Conservation (phyloP, 2,329 filamentous ascomycete species). For the Cercospora janseana region DNA sequence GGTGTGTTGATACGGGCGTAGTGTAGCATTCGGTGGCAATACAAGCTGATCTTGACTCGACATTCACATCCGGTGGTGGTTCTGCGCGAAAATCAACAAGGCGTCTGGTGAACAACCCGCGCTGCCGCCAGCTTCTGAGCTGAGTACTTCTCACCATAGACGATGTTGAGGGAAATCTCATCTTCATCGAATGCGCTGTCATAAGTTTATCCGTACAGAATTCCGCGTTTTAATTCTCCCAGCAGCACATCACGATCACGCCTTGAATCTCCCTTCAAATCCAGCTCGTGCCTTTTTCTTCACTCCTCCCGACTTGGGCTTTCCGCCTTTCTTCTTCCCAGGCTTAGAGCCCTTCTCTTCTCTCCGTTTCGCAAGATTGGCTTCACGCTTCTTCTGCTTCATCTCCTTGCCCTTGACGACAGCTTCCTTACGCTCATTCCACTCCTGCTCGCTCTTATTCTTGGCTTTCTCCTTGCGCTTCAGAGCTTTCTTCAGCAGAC, state of each 20-base stretch:
- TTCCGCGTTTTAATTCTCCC: not conserved
- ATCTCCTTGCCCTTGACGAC: conserved; percentile 49
- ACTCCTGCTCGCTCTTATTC: conserved; percentile 88
- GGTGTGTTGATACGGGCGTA: too few relatives aligned
- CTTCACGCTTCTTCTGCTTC: conserved; percentile 51
- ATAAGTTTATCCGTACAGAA: conserved; percentile 8
- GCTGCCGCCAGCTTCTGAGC: not conserved
- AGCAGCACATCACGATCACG: conserved; percentile 13
- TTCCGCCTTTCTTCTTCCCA: conserved; percentile 62
- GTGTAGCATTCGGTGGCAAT: too few relatives aligned
- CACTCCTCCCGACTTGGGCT: conserved; percentile 54
- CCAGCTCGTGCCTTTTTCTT: conserved; percentile 59
- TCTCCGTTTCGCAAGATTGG: conserved; percentile 66
- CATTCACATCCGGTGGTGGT: too few relatives aligned
- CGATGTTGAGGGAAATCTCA: not conserved
- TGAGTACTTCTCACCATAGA: not conserved
- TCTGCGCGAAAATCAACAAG: too few relatives aligned
- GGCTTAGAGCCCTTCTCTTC: conserved; percentile 71
- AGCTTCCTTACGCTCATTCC: conserved; percentile 52
- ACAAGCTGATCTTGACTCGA: too few relatives aligned
- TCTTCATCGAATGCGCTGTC: conserved; percentile 5
- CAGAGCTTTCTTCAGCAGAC: conserved; percentile 85
- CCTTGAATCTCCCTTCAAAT: conserved; percentile 67
- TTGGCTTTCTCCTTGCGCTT: conserved; percentile 90
- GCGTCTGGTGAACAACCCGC: too few relatives aligned